Percentiles rank a stretch among this genome's conserved stretches.
phyloP scores from a whole-genome alignment of 2,329 filamentous ascomycete genomes.

The Calonectria pteridis region DNA sequence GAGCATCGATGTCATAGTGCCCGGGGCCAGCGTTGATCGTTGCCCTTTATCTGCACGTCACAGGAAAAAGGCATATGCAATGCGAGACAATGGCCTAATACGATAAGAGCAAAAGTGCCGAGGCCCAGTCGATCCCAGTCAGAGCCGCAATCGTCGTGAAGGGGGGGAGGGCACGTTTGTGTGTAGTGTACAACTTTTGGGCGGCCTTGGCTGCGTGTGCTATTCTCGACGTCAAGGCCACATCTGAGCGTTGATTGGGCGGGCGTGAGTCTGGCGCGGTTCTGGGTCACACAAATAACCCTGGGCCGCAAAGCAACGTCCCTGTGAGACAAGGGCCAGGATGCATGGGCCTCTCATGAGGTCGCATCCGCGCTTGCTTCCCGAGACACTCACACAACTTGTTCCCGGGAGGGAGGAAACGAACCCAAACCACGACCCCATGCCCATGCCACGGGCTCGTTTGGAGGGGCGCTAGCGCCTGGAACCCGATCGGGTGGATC shows the following conservation, averaged over 20 bases:
- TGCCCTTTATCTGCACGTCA: neutral
- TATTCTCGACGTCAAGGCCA: slow-evolving; percentile 27
- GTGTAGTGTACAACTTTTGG: slow-evolving; percentile 6
- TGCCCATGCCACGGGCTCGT: neutral
- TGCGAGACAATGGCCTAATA: neutral
- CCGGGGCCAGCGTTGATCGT: neutral
- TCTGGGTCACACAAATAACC: slow-evolving; percentile 14
- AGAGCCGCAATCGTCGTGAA: neutral
- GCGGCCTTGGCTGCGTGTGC: slow-evolving; percentile 17
- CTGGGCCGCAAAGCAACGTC: neutral
- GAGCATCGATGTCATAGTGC: slow-evolving; percentile 16
- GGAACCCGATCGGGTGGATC: slow-evolving; percentile 17
- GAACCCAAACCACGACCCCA: neutral
- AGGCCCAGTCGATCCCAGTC: neutral
- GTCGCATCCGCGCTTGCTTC: slow-evolving; percentile 26
- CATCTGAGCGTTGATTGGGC: slow-evolving; percentile 28
- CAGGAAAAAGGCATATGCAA: neutral
- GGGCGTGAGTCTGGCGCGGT: slow-evolving; percentile 5
- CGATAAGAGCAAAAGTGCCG: slow-evolving; percentile 12
- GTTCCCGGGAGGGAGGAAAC: neutral
- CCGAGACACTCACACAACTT: slow-evolving; percentile 16
- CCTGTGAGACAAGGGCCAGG: slow-evolving; percentile 18
- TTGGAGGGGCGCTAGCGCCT: slow-evolving; percentile 3
- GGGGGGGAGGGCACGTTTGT: neutral
- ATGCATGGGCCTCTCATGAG: slow-evolving; percentile 16